Evolutionary conservation across 2,329 filamentous ascomycete species (phyloP), one percentile per base, ranked within the genome.

Genomic region (Neocucurbitaria cava): DNA sequence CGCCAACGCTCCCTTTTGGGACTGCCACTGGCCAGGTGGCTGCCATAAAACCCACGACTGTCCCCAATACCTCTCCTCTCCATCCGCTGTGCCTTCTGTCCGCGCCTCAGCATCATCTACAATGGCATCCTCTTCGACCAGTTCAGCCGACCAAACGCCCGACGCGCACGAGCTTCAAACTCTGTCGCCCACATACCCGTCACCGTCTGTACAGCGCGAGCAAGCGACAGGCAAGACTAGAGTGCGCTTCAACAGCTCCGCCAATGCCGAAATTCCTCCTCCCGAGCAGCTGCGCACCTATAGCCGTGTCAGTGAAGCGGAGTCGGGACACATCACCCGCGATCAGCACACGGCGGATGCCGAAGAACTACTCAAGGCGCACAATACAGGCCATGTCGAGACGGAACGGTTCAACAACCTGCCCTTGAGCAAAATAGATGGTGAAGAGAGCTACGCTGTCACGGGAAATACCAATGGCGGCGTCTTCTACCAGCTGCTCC

Each of bases 401-500:
- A 23, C 40, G 6, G 56, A 64, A 17, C 28, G 46, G 9, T 33
- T 24, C n/a, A 36, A 52, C 2, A 17, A 36, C 13, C 48, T 33
- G 17, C 45, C 54, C 5, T n/a, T 39, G 35, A 57, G 54, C 23
- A 44, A 53, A 6, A 49, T 45, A 1, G 54, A 61, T 21, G 52
- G 58, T 7, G 64, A 70, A 18, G 63, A 64, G 10, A 47, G 46
- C 26, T 71, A 70, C 39, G 61, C 68, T 15, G 64, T 66, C 15
- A 66, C 68, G 1, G 66, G 69, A n/a, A 68, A 64, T 48, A 54
- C 56, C 13, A 62, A 68, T 23, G 70, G 70, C 17, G 70, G 70
- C 24, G 56, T 72, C 50, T 71, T 72, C 49, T 71, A 71, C 50
- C 69, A 71, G 31, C 57, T 72, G 6, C 64, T 72, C 8, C 68